A percentile compares a stretch with the other conserved stretches of the same genome.
These are phyloP conservation scores for Neltuma alba DNA, from an alignment of 306 rosid genomes.

Conservation along the genomic window DNA sequence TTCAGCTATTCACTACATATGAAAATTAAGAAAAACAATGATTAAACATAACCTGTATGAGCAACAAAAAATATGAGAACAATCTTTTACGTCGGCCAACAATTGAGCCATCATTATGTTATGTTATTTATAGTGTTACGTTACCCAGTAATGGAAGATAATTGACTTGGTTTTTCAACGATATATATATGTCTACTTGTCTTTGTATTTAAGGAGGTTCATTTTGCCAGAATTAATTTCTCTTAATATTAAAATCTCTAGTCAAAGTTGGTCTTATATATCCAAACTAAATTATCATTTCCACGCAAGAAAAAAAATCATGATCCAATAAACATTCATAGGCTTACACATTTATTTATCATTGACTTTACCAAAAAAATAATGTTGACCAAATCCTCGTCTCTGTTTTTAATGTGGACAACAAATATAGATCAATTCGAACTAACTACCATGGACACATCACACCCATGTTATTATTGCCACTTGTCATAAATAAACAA, in stretches of 20 bases:
- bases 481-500: too few relatives aligned
- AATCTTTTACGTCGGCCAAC: background rate
- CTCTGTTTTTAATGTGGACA: background rate
- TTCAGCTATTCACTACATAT: background rate
- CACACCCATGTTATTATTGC: background rate
- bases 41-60: background rate
- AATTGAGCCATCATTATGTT: background rate
- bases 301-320: background rate
- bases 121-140: background rate
- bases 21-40: too few relatives aligned
- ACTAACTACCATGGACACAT: background rate
- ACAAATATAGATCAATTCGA: background rate
- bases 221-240: background rate
- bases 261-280: background rate
- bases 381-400: background rate
- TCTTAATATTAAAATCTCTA: background rate
- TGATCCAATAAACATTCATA: background rate
- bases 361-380: background rate
- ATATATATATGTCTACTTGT: too few relatives aligned
- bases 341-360: background rate
- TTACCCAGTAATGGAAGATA: background rate
- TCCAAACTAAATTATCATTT: too few relatives aligned
- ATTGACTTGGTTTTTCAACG: background rate
- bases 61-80: background rate
- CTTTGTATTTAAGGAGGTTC: background rate